These are phyloP conservation scores for Suhomyces wounanorum DNA, from an alignment of 1,139 yeast genomes.

Conservation along the genomic window DNA sequence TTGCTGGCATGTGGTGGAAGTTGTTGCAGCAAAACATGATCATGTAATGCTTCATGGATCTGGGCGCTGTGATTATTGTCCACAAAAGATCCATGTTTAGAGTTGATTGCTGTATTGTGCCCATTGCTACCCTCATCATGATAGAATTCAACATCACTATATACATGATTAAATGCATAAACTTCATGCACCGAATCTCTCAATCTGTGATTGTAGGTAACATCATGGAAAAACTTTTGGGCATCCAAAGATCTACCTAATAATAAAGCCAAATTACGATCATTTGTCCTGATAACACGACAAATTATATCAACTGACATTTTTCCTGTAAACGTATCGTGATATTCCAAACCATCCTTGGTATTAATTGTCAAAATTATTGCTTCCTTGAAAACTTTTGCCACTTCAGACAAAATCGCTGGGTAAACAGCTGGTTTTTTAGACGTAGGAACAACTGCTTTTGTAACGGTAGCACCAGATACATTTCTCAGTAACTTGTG, in stretches of 20 bases:
- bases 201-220: slow-evolving; percentile 88
- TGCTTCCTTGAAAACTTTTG: slow-evolving; percentile 71
- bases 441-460: slow-evolving; percentile 44
- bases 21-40: slow-evolving; percentile 18
- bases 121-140: slow-evolving; percentile 30
- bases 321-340: slow-evolving; percentile 92
- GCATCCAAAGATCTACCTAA: slow-evolving; percentile 94
- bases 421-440: slow-evolving; percentile 78
- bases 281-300: slow-evolving; percentile 83
- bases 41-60: slow-evolving; percentile 15
- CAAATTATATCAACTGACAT: slow-evolving; percentile 92
- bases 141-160: slow-evolving; percentile 43
- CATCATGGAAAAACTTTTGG: slow-evolving; percentile 92
- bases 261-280: slow-evolving; percentile 83
- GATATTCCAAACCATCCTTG: slow-evolving; percentile 92
- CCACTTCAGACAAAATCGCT: slow-evolving; percentile 84
- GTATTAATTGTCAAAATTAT: slow-evolving; percentile 75
- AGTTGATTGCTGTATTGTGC: slow-evolving; percentile 21
- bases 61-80: slow-evolving; percentile 16
- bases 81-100: slow-evolving; percentile 38
- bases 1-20: slow-evolving; percentile 13
- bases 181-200: slow-evolving; percentile 88
- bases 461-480: slow-evolving; percentile 32
- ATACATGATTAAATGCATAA: slow-evolving; percentile 75
- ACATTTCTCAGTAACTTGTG: slow-evolving; percentile 32